These are phyloP conservation scores for Malassezia arunalokei DNA, from an alignment of 1,284 basidiomycete species.

Conservation along the genomic window DNA sequence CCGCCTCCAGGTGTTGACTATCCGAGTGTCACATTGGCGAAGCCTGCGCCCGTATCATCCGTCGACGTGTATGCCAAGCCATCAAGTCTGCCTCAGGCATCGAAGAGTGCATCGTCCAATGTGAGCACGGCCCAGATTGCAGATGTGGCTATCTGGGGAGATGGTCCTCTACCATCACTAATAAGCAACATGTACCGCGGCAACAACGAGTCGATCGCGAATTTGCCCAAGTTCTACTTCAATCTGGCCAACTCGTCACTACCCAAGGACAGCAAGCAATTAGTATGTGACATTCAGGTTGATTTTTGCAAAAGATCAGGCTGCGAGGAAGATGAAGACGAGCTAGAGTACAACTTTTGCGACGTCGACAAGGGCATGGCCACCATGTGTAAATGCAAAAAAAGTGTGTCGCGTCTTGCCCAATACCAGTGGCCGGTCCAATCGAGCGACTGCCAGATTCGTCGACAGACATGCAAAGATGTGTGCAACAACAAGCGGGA, in stretches of 20 bases:
- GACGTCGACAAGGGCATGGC: constrained; percentile 29
- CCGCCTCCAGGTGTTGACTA: constrained; percentile 2
- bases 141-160: constrained; percentile 1
- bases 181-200: constrained; percentile 15
- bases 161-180: neutral
- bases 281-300: constrained; percentile 31
- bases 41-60: neutral
- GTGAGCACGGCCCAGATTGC: neutral
- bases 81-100: neutral
- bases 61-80: constrained; percentile 4
- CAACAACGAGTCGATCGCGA: neutral
- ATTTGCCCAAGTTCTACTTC: constrained; percentile 17
- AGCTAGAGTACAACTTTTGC: constrained; percentile 38
- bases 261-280: neutral
- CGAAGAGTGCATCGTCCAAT: neutral
- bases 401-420: constrained; percentile 24
- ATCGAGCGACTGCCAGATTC: constrained; percentile 33
- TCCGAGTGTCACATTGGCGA: neutral
- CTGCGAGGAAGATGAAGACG: constrained; percentile 20
- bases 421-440: constrained; percentile 44
- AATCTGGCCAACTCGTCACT: constrained; percentile 17
- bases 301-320: constrained; percentile 34
- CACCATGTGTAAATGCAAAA: constrained; percentile 27
- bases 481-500: constrained; percentile 24
- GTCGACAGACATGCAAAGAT: constrained; percentile 27